Percentiles rank a stretch among this genome's conserved stretches.
Evolutionary conservation across 2,329 filamentous ascomycete species (phyloP).

Genomic region (Xylaria sp.): DNA sequence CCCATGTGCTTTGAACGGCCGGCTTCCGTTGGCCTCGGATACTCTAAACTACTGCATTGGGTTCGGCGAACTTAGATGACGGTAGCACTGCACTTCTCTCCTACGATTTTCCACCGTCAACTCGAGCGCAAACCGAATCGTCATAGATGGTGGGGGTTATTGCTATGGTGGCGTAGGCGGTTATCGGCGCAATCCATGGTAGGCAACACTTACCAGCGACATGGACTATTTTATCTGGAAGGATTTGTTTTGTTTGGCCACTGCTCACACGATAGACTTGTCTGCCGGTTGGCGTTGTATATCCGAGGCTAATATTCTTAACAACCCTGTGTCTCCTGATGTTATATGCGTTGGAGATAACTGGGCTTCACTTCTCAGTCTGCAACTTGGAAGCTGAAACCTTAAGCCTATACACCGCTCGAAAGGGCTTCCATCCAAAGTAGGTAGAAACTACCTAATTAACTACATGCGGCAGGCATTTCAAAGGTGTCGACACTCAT

Average conservation of each 20-base stretch:
- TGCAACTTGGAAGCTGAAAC: too few species aligned
- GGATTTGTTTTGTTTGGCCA: conserved; percentile 9
- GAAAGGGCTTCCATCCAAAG: too few species aligned
- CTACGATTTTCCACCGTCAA: conserved; percentile 4
- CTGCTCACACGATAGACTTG: conserved; percentile 18
- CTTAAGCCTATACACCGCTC: too few species aligned
- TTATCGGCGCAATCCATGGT: conserved; percentile 8
- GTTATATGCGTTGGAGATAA: too few species aligned
- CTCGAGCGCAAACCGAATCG: not conserved
- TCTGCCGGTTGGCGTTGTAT: conserved; percentile 20
- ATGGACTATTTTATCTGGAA: conserved; percentile 2
- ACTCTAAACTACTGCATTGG: conserved; percentile 27
- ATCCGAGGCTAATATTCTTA: conserved; percentile 14
- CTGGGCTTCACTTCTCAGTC: too few species aligned
- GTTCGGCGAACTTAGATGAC: conserved; percentile 25
- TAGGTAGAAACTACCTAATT: too few species aligned
- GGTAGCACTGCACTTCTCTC: conserved; percentile 18
- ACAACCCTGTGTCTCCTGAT: conserved; percentile 9
- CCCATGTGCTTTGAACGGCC: conserved; percentile 23
- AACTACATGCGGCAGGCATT: too few species aligned
- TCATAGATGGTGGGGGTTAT: not conserved
- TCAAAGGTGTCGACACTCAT: too few species aligned
- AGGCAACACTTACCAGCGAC: conserved; percentile 9
- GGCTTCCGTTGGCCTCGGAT: conserved; percentile 12
- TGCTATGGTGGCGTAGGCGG: conserved; percentile 1